Conservation (phyloP, 495 filamentous ascomycete genomes). For the Neurospora sp. region DNA sequence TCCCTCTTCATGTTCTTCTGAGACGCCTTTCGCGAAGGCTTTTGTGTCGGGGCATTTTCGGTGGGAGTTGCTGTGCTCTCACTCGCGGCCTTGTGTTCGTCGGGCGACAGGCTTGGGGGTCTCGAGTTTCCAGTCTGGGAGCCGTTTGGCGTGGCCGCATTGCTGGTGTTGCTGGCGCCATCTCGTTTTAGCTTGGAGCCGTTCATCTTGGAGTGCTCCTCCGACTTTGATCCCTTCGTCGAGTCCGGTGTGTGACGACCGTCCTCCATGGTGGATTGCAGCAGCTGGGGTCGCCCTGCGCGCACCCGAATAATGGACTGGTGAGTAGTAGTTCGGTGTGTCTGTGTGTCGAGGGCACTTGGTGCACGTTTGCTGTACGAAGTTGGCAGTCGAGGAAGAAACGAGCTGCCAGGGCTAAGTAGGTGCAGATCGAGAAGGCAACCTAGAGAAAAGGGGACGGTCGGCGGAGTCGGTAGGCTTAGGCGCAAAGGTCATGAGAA, state of each 20-base stretch:
- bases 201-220: slow-evolving; percentile 22
- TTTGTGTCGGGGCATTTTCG: slow-evolving; percentile 45
- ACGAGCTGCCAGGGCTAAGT: not conserved
- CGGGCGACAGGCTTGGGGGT: slow-evolving; percentile 31
- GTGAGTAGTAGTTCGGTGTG: not conserved
- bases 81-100: slow-evolving; percentile 31
- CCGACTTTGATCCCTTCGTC: slow-evolving; percentile 19
- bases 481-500: not conserved
- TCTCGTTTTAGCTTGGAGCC: slow-evolving; percentile 28
- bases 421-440: not conserved
- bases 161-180: slow-evolving; percentile 14
- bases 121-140: slow-evolving; percentile 28
- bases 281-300: not conserved
- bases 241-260: slow-evolving; percentile 25
- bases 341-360: not conserved
- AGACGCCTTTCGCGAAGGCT: slow-evolving; percentile 63
- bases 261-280: slow-evolving; percentile 29
- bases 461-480: not conserved
- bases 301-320: not conserved
- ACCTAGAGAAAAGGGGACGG: not conserved
- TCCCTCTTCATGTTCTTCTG: slow-evolving; percentile 54
- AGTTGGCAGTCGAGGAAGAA: not conserved
- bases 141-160: slow-evolving; percentile 26
- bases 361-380: not conserved
- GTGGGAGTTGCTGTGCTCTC: slow-evolving; percentile 30